Evolutionary conservation across 2,329 filamentous ascomycete genomes (phyloP).

Genomic region (Tolypocladium paradoxum): DNA sequence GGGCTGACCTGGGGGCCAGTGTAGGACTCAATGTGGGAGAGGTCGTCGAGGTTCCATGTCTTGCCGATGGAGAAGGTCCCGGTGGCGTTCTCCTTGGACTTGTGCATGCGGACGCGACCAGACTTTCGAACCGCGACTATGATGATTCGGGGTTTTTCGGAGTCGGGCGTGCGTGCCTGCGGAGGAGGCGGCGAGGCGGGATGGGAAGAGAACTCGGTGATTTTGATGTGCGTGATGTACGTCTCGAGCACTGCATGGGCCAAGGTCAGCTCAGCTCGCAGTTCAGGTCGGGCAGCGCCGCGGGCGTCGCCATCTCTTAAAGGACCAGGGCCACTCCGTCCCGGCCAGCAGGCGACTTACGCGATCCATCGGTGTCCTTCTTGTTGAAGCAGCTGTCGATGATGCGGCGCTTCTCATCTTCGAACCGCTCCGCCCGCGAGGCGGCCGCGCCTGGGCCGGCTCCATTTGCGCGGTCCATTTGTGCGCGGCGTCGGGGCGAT

Average conservation of each 20-base stretch:
- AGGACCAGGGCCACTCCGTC: neutral
- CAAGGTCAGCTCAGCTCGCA: constrained; percentile 6
- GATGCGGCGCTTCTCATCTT: constrained; percentile 92
- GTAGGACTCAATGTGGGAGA: constrained; percentile 75
- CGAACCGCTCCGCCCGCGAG: constrained; percentile 68
- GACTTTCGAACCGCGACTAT: constrained; percentile 90
- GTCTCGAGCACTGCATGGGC: constrained; percentile 51
- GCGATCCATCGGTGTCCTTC: constrained; percentile 73
- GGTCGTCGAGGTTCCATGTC: constrained; percentile 92
- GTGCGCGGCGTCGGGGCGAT: constrained; percentile 6
- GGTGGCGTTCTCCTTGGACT: constrained; percentile 90
- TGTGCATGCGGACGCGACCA: constrained; percentile 88
- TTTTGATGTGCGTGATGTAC: constrained; percentile 94
- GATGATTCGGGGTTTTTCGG: constrained; percentile 83
- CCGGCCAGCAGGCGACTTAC: constrained; percentile 42
- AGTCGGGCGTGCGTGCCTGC: constrained; percentile 53
- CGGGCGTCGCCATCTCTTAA: neutral
- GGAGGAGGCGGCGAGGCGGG: constrained; percentile 79
- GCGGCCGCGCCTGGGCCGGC: constrained; percentile 22
- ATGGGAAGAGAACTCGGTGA: constrained; percentile 75
- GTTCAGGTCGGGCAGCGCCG: neutral
- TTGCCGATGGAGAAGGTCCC: constrained; percentile 96
- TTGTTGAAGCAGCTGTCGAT: constrained; percentile 91
- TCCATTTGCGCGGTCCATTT: constrained; percentile 30
- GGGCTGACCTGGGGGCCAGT: constrained; percentile 48